Base-by-base conservation (phyloP, 2,329 filamentous ascomycete genomes). In the Geosmithia flava region DNA sequence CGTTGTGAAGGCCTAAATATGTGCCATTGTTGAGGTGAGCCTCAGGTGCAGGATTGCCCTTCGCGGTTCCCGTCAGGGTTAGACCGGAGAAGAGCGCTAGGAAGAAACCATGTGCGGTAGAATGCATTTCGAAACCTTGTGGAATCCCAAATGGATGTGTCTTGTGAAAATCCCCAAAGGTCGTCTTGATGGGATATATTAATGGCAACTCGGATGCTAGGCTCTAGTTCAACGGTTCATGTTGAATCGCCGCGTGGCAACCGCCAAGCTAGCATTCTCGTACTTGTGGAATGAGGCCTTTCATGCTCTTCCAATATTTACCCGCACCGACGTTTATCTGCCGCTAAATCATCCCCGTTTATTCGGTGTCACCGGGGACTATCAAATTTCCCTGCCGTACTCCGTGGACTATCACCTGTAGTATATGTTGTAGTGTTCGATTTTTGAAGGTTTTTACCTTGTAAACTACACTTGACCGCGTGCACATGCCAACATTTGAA, bases 1-100 rank as follows among this genome's bases (percentile, higher is more conserved):
- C 42, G 6, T 68, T 50, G 39, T 65, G 53, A 2, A 57, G 52
- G 7, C 66, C 66, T 7, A 49, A 30, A 23, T 59, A 59, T 1
- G 56, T 59, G 16, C 57, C 57, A 29, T 59, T 59, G 3, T 20
- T 16, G 41, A 43, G 33, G 8, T 47, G 46, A 17, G 20, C 33
- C 16, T 33, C n/a, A 29, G 33, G 46, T 13, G 33, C 20, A 29
- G 46, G 3, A 37, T 37, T 20, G 3, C 17, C 13, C 16, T 7
- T 37, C 19, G 30, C 30, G n/a, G n/a, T 29, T 43, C 39, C 42
- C n/a, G 20, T 15, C 19, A 44, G 16, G 19, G 42, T 29, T 29
- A 44, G 42, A 29, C 42, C 17, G n/a, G 42, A 44, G 16, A 44
- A 5, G 27, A 29, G 20, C 15, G 27, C 20, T 29, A 44, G 13